Conservation (phyloP, 306 rosid genomes). For the Cucurbita argyrosperma region DNA sequence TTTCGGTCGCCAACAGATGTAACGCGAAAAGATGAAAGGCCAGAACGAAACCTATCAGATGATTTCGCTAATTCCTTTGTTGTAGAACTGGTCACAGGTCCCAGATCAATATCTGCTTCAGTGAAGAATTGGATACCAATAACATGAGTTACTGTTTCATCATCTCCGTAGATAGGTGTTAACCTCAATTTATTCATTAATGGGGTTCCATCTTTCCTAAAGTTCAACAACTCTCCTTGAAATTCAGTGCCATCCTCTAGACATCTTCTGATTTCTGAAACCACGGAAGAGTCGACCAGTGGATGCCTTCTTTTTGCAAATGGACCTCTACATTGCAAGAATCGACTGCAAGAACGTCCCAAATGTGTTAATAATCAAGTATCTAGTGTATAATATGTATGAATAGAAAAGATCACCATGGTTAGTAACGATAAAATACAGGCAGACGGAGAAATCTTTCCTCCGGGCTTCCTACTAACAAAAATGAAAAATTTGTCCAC, state of each 20-base stretch:
- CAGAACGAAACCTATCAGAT: conserved; percentile 41
- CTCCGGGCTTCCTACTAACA: background rate
- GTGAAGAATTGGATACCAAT: conserved; percentile 91
- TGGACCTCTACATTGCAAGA: conserved; percentile 97
- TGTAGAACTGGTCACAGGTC: conserved; percentile 54
- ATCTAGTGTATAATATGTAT: background rate
- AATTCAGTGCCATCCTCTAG: conserved; percentile 83
- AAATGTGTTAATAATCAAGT: conserved; percentile 15
- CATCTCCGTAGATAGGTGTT: conserved; percentile 91
- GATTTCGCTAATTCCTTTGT: conserved; percentile 49
- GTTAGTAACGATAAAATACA: background rate
- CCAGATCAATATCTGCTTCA: conserved; percentile 83
- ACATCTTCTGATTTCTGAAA: conserved; percentile 83
- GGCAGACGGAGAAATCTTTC: background rate
- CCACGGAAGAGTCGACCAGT: conserved; percentile 68
- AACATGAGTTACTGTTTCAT: conserved; percentile 73
- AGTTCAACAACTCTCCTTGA: conserved; percentile 93
- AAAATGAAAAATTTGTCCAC: background rate
- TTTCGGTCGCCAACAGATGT: conserved; percentile 55
- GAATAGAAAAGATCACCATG: background rate
- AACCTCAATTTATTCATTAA: conserved; percentile 83
- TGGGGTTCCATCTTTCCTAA: conserved; percentile 97
- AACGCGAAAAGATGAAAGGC: conserved; percentile 52
- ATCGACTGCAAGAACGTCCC: conserved; percentile 59
- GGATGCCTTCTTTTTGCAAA: conserved; percentile 97